phyloP scores from a whole-genome alignment of 768 basidiomycete genomes.

The Collybia sordida region DNA sequence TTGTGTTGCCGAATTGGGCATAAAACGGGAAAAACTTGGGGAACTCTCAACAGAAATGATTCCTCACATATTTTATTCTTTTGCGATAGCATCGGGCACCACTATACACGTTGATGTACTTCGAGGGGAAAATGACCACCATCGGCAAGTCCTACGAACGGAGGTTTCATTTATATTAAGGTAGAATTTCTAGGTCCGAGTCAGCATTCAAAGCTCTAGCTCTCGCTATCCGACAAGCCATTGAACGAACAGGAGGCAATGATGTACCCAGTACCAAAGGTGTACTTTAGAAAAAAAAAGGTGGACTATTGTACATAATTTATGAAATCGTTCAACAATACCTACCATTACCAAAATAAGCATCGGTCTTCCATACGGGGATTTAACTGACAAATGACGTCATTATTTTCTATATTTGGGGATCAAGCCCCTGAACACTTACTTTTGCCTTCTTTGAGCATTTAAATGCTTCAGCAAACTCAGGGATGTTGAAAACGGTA shows the following conservation, averaged over 20 bases:
- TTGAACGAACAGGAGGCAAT: conserved; percentile 81
- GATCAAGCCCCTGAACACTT: conserved; percentile 16
- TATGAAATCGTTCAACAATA: no score
- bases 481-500: conserved; percentile 82
- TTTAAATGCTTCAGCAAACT: conserved; percentile 86
- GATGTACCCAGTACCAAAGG: conserved; percentile 98
- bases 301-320: not conserved
- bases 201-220: conserved; percentile 98
- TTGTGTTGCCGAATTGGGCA: conserved; percentile 88
- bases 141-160: conserved; percentile 58
- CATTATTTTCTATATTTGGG: not conserved
- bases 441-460: conserved; percentile 79
- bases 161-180: not conserved
- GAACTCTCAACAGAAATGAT: conserved; percentile 98
- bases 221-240: conserved; percentile 93
- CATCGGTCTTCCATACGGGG: conserved; percentile 80
- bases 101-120: conserved; percentile 95
- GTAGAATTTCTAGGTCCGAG: conserved; percentile 65
- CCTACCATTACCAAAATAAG: conserved; percentile 66
- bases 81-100: conserved; percentile 93
- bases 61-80: conserved; percentile 95
- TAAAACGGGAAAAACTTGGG: conserved; percentile 90
- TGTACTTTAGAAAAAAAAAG: conserved; percentile 49
- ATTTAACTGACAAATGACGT: conserved; percentile 54
- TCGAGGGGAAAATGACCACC: conserved; percentile 96